Base-by-base conservation (phyloP, 2,329 filamentous ascomycete species). In the Fusarium incarnatum region DNA sequence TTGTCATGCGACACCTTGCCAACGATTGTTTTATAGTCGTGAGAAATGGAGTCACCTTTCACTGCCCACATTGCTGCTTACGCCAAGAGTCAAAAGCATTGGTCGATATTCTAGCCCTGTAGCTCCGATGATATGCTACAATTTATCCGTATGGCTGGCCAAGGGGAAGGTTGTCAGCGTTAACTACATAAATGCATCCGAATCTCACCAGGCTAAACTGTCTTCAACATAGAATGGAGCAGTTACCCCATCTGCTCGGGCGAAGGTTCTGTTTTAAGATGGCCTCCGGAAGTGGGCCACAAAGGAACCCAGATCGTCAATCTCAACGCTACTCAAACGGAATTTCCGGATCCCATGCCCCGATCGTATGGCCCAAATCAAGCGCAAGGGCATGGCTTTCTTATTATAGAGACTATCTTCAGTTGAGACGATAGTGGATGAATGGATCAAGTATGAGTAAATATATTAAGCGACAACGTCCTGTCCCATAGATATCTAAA, bases 171-270 rank as follows among this genome's bases (percentile, higher is more conserved):
- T 37, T 37, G 23, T 53, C 47, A 65, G 47, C 25, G 23, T 46
- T 54, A 34, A 32, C 49, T 55, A 61, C 42, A 37, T 44, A 37
- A n/a, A 47, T 34, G 34, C 44, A 34, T 60, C 42, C 22, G 16
- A 65, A 11, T 28, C 56, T 62, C 25, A 64, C 64, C 27, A 71
- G 22, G 16, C 20, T 18, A 37, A 22, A 11, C 15, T n/a, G 20
- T 22, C 4, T 42, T 16, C 2, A 53, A 20, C 13, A 27, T 6
- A 13, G 5, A 28, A 53, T 28, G 49, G 23, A 53, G 34, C 16
- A 8, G 23, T 28, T 53, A 25, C 11, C 25, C 34, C n/a, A 18
- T 16, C n/a, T 28, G 13, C 13, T 20, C n/a, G 34, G 34, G 20
- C 34, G 27, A 53, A 23, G 7, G 34, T 53, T 13, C 23, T 28